phyloP scores from a whole-genome alignment of 2,329 filamentous ascomycete genomes.

The Fusarium cyanostomum region DNA sequence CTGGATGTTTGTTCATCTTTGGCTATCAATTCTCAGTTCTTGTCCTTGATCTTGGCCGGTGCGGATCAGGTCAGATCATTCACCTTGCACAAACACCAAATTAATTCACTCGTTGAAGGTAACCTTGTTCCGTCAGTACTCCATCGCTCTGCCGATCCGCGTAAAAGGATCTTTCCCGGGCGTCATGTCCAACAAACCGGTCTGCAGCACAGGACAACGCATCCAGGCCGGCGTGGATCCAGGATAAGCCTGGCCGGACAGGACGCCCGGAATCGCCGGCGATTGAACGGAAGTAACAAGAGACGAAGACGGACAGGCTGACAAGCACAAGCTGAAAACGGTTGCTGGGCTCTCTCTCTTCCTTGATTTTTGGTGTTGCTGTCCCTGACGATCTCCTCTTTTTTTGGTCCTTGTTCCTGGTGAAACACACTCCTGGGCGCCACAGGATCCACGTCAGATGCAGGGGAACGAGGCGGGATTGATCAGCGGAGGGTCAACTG shows the following conservation, averaged over 20 bases:
- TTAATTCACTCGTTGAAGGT: conserved; percentile 1
- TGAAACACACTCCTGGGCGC: conserved; percentile 40
- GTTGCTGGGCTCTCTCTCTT: conserved; percentile 17
- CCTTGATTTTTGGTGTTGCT: conserved; percentile 27
- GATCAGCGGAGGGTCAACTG: conserved; percentile 17
- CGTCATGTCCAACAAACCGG: conserved; percentile 9
- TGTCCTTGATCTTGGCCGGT: not conserved
- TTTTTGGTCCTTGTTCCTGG: conserved; percentile 4
- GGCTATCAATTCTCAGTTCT: not conserved
- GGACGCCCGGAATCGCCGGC: conserved; percentile 2
- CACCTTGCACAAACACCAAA: not conserved
- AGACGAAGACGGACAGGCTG: conserved; percentile 6
- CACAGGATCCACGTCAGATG: conserved; percentile 41
- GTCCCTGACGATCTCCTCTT: conserved; percentile 41
- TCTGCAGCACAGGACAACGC: conserved; percentile 2
- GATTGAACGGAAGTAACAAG: conserved; percentile 7
- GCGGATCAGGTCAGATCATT: conserved; percentile 5
- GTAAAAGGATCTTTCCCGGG: not conserved
- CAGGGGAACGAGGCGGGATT: conserved; percentile 28
- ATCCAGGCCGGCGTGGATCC: conserved; percentile 1
- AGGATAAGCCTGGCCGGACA: not conserved
- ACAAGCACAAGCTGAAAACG: conserved; percentile 5
- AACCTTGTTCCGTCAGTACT: not conserved
- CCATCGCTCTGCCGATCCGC: conserved; percentile 2
- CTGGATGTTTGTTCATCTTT: not conserved